Percentiles rank a stretch among this genome's conserved stretches.
Conservation (phyloP, 129 eudicot species). For the Saussurea involucrata region DNA sequence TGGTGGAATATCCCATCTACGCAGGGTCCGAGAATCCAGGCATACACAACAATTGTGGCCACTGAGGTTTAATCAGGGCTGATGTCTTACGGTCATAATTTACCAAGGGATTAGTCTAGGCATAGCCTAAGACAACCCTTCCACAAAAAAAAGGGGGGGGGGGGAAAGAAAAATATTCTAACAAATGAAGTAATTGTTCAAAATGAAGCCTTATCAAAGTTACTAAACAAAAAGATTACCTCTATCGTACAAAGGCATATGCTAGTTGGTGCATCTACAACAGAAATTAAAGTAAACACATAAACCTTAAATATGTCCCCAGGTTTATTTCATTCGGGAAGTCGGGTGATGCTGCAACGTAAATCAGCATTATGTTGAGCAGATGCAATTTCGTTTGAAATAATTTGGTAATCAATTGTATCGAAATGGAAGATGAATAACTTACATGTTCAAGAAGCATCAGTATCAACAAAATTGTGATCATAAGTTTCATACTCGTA, state of each 20-base stretch:
- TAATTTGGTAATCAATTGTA: not conserved
- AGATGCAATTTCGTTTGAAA: not conserved
- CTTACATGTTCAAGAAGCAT: slow-evolving; percentile 12
- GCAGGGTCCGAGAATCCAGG: too few relatives aligned
- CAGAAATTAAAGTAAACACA: not conserved
- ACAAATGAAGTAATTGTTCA: not conserved
- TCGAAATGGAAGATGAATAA: not conserved
- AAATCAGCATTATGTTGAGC: not conserved
- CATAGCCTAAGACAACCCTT: too few relatives aligned
- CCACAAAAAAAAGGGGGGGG: not conserved
- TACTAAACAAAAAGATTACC: not conserved
- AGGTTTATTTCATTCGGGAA: not conserved
- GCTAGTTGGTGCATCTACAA: not conserved
- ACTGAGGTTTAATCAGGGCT: too few relatives aligned
- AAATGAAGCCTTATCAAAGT: not conserved
- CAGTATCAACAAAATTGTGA: slow-evolving; percentile 22
- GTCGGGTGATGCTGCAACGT: not conserved
- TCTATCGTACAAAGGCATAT: not conserved
- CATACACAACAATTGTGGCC: too few relatives aligned
- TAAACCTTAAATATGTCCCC: not conserved
- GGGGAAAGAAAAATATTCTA: not conserved
- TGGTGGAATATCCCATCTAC: too few relatives aligned
- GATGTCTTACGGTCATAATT: too few relatives aligned
- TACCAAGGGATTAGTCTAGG: too few relatives aligned
- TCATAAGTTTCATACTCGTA: slow-evolving; percentile 44